Evolutionary conservation across 257 asterid genomes (phyloP).

Genomic region (Rehmannia glutinosa): DNA sequence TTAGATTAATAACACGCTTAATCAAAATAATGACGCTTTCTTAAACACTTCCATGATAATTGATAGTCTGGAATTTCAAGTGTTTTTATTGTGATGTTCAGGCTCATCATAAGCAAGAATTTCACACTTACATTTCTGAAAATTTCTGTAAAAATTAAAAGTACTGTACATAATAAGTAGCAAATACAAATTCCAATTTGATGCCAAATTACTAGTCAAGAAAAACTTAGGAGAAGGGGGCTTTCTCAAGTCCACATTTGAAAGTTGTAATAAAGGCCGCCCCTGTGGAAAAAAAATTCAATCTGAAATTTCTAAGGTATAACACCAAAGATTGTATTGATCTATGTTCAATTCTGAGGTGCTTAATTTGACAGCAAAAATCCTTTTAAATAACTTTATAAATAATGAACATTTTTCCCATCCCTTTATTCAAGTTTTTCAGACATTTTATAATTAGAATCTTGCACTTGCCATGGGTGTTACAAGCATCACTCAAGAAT

Average conservation of each 20-base stretch:
- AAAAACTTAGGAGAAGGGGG: too few relatives aligned
- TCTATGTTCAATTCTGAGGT: neutral
- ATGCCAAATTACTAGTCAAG: conserved; percentile 5
- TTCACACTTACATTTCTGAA: too few relatives aligned
- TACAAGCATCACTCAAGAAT: conserved; percentile 27
- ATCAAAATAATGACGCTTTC: too few relatives aligned
- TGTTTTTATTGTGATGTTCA: too few relatives aligned
- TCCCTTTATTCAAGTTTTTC: neutral
- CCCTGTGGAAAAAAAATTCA: conserved; percentile 8
- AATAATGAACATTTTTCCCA: neutral
- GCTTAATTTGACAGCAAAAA: too few relatives aligned
- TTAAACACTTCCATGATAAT: too few relatives aligned
- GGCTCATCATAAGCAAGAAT: too few relatives aligned
- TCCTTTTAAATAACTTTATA: conserved; percentile 8
- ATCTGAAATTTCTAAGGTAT: neutral
- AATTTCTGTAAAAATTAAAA: too few relatives aligned
- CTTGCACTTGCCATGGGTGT: conserved; percentile 22
- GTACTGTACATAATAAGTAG: too few relatives aligned
- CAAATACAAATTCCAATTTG: too few relatives aligned
- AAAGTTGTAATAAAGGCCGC: neutral
- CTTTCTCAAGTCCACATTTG: neutral
- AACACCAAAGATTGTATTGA: neutral
- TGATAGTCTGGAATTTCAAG: too few relatives aligned
- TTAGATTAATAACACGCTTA: too few relatives aligned
- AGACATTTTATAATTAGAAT: neutral